Percentiles rank a stretch among this genome's conserved stretches.
Conservation (phyloP, 2,329 filamentous ascomycete genomes). For the Penicillium sp. region DNA sequence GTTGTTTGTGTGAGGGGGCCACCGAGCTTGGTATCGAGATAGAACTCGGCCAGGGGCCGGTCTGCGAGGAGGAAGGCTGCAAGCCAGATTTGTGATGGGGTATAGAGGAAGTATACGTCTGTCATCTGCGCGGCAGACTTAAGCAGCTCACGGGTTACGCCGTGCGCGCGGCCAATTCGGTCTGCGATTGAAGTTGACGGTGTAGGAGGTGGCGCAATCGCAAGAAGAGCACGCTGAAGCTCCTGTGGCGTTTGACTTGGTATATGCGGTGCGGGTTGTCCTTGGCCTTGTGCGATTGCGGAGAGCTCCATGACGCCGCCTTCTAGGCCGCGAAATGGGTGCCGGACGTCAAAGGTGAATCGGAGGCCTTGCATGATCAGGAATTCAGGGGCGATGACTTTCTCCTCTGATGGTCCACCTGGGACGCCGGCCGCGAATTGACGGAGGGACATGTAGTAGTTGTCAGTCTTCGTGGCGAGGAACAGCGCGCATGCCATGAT, state of each 20-base stretch:
- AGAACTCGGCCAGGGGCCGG: constrained; percentile 44
- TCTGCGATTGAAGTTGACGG: constrained; percentile 35
- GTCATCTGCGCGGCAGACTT: constrained; percentile 81
- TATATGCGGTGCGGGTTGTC: constrained; percentile 32
- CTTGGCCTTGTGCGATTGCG: constrained; percentile 62
- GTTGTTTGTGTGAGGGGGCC: constrained; percentile 13
- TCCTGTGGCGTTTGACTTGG: constrained; percentile 30
- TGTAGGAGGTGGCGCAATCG: constrained; percentile 29
- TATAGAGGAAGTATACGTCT: constrained; percentile 96
- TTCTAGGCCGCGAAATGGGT: constrained; percentile 84
- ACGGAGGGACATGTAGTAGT: constrained; percentile 66
- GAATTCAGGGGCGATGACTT: constrained; percentile 88
- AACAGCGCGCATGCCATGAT: constrained; percentile 89
- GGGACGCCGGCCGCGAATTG: constrained; percentile 69
- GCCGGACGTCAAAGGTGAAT: constrained; percentile 89
- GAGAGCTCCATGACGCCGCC: constrained; percentile 81
- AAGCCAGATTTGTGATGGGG: constrained; percentile 90
- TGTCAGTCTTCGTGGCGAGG: constrained; percentile 90
- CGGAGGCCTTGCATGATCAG: constrained; percentile 86
- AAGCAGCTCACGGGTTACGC: constrained; percentile 68
- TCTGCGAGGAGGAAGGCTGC: constrained; percentile 76
- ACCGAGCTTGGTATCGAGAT: constrained; percentile 46
- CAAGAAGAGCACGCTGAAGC: constrained; percentile 30
- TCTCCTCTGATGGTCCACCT: constrained; percentile 70
- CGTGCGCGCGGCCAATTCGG: constrained; percentile 64